Evolutionary conservation across 2,329 filamentous ascomycete species (phyloP).

Genomic region (Aspergillaceae sp.): DNA sequence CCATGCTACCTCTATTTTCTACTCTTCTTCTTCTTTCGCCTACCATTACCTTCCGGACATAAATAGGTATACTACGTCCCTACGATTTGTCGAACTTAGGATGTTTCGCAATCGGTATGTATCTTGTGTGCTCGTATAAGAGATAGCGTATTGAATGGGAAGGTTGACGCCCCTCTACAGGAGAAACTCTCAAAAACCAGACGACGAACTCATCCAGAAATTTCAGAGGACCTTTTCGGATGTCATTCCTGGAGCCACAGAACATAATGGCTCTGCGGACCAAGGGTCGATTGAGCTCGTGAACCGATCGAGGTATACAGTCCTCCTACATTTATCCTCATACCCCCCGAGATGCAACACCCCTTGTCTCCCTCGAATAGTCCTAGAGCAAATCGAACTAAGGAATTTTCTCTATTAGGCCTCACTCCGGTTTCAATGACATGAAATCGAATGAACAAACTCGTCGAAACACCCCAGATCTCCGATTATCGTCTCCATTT

Average conservation of each 20-base stretch:
- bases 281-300: constrained; percentile 4
- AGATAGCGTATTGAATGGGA: constrained; percentile 4
- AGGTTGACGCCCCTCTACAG: constrained; percentile 33
- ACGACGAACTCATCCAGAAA: constrained; percentile 71
- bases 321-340: background rate
- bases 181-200: constrained; percentile 75
- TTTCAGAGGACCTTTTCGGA: constrained; percentile 80
- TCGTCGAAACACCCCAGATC: constrained; percentile 70
- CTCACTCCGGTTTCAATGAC: constrained; percentile 40
- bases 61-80: background rate
- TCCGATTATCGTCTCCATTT: constrained; percentile 81
- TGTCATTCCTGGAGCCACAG: constrained; percentile 38
- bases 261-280: constrained; percentile 3
- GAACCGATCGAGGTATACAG: constrained; percentile 16
- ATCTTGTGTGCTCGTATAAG: constrained; percentile 4
- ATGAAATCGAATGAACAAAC: constrained; percentile 75
- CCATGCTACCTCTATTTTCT: constrained; percentile 10
- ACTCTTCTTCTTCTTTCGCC: constrained; percentile 12
- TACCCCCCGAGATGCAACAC: background rate
- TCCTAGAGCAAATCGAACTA: background rate
- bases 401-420: constrained; percentile 22
- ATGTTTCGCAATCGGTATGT: constrained; percentile 45
- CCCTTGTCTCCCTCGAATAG: background rate
- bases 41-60: constrained; percentile 1
- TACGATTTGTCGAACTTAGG: constrained; percentile 3